Evolutionary conservation across 1,139 yeast genomes (phyloP).

Genomic region (Yarrowia galli): DNA sequence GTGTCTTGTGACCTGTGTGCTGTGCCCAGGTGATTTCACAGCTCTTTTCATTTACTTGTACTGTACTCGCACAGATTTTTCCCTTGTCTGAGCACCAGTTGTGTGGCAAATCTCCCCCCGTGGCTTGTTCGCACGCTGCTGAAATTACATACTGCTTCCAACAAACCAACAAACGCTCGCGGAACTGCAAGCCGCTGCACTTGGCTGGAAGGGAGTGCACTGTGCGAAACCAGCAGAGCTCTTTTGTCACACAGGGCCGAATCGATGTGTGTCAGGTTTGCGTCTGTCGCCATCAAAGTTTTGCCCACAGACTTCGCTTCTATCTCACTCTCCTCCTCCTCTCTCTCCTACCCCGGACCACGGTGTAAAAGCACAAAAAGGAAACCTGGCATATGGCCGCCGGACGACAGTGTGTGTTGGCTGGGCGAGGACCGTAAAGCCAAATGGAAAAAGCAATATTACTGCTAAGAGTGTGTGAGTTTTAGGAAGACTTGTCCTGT

Average conservation of each 20-base stretch:
- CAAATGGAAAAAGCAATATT: background rate
- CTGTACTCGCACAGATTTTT: no score
- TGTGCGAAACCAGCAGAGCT: conserved; percentile 15
- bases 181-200: conserved; percentile 16
- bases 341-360: conserved; percentile 24
- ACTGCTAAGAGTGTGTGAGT: no score
- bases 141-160: conserved; percentile 4
- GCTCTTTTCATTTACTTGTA: no score
- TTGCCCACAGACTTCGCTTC: background rate
- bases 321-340: background rate
- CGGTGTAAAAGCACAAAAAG: conserved; percentile 7
- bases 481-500: no score
- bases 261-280: conserved; percentile 34
- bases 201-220: conserved; percentile 11
- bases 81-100: no score
- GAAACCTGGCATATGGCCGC: background rate
- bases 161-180: background rate
- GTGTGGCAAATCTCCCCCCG: no score
- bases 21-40: background rate
- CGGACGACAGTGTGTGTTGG: background rate
- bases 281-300: conserved; percentile 15
- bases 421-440: background rate
- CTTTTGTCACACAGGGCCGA: conserved; percentile 2
- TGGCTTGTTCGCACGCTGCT: background rate
- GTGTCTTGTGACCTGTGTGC: background rate